Conservation (phyloP, 257 asterid genomes). For the Solanum etuberosum region DNA sequence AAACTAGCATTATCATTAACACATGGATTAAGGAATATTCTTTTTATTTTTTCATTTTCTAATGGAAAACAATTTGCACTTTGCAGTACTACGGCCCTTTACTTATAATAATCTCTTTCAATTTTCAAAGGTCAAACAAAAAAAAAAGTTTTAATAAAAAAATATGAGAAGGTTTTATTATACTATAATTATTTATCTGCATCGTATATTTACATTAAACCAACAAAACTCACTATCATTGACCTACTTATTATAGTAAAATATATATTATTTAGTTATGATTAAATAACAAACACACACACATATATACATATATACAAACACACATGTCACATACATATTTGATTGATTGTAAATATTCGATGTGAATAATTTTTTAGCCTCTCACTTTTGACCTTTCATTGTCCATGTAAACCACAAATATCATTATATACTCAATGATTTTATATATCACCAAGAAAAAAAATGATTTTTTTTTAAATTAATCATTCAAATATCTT, state of each 20-base stretch:
- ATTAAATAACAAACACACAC: neutral
- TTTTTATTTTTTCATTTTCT: neutral
- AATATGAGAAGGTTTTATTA: neutral
- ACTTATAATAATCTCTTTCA: neutral
- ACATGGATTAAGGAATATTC: neutral
- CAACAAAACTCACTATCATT: neutral
- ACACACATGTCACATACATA: neutral
- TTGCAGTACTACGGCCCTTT: neutral
- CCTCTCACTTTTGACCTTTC: neutral
- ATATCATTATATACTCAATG: neutral
- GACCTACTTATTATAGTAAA: neutral
- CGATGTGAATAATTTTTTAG: neutral
- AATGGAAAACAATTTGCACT: neutral
- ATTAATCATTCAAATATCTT: neutral
- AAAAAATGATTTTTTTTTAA: rapidly evolving
- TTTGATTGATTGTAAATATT: neutral
- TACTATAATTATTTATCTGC: neutral
- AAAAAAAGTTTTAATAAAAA: neutral
- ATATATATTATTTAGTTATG: neutral
- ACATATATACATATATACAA: too few relatives aligned
- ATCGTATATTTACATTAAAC: neutral
- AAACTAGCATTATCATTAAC: neutral
- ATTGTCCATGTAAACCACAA: neutral
- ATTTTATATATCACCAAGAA: too few relatives aligned
- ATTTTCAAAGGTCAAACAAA: neutral